Evolutionary conservation across 192 early-diverging fungal genomes (phyloP).

Genomic region (Backusella tarrabulga): DNA sequence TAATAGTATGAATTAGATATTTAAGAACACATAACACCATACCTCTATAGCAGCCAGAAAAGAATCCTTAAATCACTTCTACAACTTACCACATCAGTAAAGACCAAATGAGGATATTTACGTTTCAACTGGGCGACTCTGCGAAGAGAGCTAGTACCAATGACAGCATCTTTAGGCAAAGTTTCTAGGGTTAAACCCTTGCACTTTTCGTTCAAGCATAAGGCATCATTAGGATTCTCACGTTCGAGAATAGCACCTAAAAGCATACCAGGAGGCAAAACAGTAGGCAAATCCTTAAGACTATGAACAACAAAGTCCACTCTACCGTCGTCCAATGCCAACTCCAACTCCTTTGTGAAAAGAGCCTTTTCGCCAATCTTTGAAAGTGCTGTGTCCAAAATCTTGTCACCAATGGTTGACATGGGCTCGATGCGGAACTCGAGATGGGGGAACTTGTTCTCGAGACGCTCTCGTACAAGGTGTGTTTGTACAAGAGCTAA

Average conservation of each 20-base stretch:
- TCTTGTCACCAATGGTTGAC: conserved; percentile 78
- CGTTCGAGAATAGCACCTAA: conserved; percentile 82
- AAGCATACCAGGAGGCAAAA: conserved; percentile 75
- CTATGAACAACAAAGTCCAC: conserved; percentile 93
- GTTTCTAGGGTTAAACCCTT: conserved; percentile 48
- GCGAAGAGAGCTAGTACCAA: conserved; percentile 89
- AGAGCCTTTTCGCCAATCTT: conserved; percentile 91
- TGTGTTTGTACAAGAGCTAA: conserved; percentile 87
- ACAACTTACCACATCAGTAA: conserved; percentile 72
- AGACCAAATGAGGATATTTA: conserved; percentile 71
- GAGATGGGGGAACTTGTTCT: conserved; percentile 42
- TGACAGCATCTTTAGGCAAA: conserved; percentile 69
- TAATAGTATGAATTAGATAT: neutral
- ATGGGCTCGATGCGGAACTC: conserved; percentile 56
- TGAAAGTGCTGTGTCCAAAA: conserved; percentile 77
- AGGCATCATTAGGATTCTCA: conserved; percentile 89
- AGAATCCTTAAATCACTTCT: neutral
- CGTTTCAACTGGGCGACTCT: conserved; percentile 83
- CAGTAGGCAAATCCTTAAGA: conserved; percentile 92
- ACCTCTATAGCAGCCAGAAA: neutral
- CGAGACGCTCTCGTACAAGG: conserved; percentile 60
- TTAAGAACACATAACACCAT: neutral
- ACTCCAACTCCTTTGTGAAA: conserved; percentile 91
- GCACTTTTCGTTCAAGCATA: conserved; percentile 50
- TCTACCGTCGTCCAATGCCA: conserved; percentile 59